Percentiles rank a stretch among this genome's conserved stretches.
These are phyloP conservation scores for Chrysoporthe cubensis DNA, from an alignment of 2,329 filamentous ascomycete species.

Conservation along the genomic window DNA sequence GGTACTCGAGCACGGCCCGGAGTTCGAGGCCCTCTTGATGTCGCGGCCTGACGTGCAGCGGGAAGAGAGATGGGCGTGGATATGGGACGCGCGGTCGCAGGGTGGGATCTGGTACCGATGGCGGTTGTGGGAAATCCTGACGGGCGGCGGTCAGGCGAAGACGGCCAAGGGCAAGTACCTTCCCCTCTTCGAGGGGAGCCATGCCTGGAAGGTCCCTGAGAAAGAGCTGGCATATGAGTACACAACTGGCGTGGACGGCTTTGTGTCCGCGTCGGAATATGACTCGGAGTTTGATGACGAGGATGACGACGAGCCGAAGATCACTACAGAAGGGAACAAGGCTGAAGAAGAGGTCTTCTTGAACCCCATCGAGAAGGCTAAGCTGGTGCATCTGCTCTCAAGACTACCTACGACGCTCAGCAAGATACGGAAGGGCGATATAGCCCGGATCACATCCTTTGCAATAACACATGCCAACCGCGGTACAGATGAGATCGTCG, in stretches of 20 bases:
- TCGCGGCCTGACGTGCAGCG: constrained; percentile 78
- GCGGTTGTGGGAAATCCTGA: constrained; percentile 86
- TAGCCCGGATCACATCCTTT: constrained; percentile 84
- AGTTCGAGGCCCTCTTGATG: constrained; percentile 94
- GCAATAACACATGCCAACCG: constrained; percentile 84
- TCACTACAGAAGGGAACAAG: constrained; percentile 44
- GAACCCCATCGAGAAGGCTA: constrained; percentile 81
- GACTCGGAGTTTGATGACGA: constrained; percentile 86
- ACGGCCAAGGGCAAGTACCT: constrained; percentile 57
- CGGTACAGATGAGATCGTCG: constrained; percentile 89
- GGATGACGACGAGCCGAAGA: constrained; percentile 60
- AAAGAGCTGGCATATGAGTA: constrained; percentile 80
- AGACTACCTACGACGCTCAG: constrained; percentile 77
- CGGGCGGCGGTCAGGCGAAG: constrained; percentile 55
- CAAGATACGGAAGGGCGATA: constrained; percentile 79
- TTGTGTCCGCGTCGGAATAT: constrained; percentile 83
- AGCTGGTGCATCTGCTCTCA: constrained; percentile 81
- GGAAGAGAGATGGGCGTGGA: constrained; percentile 91
- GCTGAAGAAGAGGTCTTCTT: constrained; percentile 65
- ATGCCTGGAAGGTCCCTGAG: constrained; percentile 78
- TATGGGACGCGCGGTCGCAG: constrained; percentile 81
- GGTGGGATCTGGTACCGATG: constrained; percentile 92
- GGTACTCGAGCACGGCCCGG: constrained; percentile 77
- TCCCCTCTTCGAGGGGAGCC: constrained; percentile 74
- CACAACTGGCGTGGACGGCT: constrained; percentile 73